phyloP scores from a whole-genome alignment of 768 basidiomycete species.

The Suillus luteus region DNA sequence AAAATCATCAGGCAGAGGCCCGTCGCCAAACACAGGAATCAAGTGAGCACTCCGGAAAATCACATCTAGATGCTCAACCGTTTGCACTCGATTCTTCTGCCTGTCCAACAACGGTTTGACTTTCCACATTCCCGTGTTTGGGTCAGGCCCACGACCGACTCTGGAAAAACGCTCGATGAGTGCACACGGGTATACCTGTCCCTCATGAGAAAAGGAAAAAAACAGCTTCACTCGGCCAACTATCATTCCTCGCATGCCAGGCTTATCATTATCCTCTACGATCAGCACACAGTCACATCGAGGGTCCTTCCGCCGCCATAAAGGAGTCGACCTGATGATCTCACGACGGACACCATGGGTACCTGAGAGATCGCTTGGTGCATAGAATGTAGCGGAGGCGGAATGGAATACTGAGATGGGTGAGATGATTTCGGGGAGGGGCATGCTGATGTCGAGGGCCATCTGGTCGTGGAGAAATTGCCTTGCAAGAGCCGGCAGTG shows the following conservation, averaged over 20 bases:
- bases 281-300: constrained; percentile 26
- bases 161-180: constrained; percentile 34
- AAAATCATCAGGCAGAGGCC: constrained; percentile 24
- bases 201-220: constrained; percentile 27
- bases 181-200: constrained; percentile 27
- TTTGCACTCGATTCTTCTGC: constrained; percentile 11
- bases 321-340: constrained; percentile 20
- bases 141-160: constrained; percentile 25
- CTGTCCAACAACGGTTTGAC: constrained; percentile 4
- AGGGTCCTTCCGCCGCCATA: constrained; percentile 15
- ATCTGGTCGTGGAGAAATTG: too few species aligned
- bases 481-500: too few species aligned
- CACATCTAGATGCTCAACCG: constrained; percentile 33
- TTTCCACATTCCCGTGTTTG: constrained; percentile 18
- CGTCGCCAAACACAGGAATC: constrained; percentile 27
- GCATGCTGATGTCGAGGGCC: too few species aligned
- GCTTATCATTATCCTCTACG: constrained; percentile 18
- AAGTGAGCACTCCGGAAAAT: constrained; percentile 36
- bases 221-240: constrained; percentile 29
- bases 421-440: too few species aligned
- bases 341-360: constrained; percentile 13
- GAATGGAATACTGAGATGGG: too few species aligned
- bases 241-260: constrained; percentile 27
- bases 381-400: too few species aligned
- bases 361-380: too few species aligned